Evolutionary conservation across 83 land plant genomes (phyloP).

Genomic region (Larix sibirica): DNA sequence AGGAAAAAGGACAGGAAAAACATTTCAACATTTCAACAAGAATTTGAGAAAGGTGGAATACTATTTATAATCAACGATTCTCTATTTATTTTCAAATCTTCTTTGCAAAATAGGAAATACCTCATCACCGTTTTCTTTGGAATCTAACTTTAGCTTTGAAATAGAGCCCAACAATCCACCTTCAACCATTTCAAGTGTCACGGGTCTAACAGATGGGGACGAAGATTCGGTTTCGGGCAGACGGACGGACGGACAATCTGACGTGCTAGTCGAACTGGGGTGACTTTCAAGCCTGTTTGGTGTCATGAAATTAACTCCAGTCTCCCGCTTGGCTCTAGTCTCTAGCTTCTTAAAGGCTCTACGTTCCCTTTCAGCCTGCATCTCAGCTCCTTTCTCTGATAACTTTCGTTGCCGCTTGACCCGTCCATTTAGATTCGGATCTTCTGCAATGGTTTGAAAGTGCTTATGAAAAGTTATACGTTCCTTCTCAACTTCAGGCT

Average conservation of each 20-base stretch:
- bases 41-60: background rate
- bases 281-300: background rate
- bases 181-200: background rate
- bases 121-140: constrained; percentile 1
- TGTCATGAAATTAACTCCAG: background rate
- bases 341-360: constrained; percentile 41
- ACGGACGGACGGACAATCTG: too few relatives aligned
- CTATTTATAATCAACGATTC: background rate
- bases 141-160: too few relatives aligned
- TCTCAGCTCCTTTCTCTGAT: constrained; percentile 80
- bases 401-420: constrained; percentile 77
- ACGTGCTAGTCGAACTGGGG: too few relatives aligned
- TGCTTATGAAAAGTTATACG: background rate
- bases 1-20: background rate
- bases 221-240: too few relatives aligned
- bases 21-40: background rate
- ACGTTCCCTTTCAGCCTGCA: constrained; percentile 74
- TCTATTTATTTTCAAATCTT: background rate
- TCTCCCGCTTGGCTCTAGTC: constrained; percentile 40
- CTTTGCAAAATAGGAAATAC: background rate
- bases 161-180: background rate
- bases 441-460: constrained; percentile 15
- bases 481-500: too few relatives aligned
- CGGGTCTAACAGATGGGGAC: too few relatives aligned
- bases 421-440: constrained; percentile 47